Conservation (phyloP, 345 rosid species). For the Viola odorata region DNA sequence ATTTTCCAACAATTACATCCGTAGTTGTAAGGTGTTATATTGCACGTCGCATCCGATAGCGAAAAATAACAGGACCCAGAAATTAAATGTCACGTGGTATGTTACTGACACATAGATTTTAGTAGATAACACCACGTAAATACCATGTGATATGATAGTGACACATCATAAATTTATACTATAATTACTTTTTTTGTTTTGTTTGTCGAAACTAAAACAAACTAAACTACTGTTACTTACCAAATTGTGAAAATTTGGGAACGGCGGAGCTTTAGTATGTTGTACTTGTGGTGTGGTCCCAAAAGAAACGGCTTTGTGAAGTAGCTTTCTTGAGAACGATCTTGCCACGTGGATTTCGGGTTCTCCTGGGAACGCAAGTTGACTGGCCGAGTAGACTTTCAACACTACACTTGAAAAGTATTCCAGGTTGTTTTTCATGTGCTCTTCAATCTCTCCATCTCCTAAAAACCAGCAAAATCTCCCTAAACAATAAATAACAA, state of each 20-base stretch:
- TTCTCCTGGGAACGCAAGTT: slow-evolving; percentile 55
- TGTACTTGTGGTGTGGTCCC: background rate
- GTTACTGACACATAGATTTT: no score
- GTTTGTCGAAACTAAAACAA: no score
- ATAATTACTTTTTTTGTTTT: no score
- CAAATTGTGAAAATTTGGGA: slow-evolving; percentile 12
- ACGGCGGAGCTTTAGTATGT: background rate
- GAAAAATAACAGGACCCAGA: no score
- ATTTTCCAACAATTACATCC: no score
- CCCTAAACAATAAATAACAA: slow-evolving; percentile 30
- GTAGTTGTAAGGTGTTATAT: no score
- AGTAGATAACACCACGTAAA: no score
- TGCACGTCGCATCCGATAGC: no score
- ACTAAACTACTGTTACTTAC: slow-evolving; percentile 18
- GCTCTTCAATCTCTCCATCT: slow-evolving; percentile 26
- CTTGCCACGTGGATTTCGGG: slow-evolving; percentile 45
- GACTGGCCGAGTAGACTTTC: slow-evolving; percentile 50
- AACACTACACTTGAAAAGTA: slow-evolving; percentile 33
- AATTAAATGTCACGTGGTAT: no score
- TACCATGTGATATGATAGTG: no score
- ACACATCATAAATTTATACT: no score
- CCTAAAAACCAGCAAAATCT: slow-evolving; percentile 53
- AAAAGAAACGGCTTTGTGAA: slow-evolving; percentile 20
- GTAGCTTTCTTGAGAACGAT: slow-evolving; percentile 34
- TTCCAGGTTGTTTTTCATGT: slow-evolving; percentile 26